Evolutionary conservation across 257 asterid genomes (phyloP), one percentile per base, ranked within the genome.

Genomic region (Pogostemon cablin): DNA sequence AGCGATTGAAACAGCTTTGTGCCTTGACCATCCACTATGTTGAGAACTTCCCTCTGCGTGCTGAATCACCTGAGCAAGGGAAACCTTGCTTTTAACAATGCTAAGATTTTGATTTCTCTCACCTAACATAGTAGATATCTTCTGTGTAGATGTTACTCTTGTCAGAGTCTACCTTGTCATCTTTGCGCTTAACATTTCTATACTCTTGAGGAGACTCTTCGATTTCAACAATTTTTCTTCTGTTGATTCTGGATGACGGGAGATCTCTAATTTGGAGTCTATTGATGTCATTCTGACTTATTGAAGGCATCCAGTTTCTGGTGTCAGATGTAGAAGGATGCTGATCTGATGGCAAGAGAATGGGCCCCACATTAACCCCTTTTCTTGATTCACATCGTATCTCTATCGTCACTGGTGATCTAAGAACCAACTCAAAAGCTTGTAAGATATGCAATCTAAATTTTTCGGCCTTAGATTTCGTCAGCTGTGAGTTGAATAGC

Each of bases 61-160:
- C 83, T 91, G 95, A 79, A 95, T 85, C 74, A 95, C 96, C 60
- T 86, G 91, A 67, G 95, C 99, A 76, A 95, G 96, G 68, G 99
- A 89, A 62, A 89, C 88, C 85, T 87, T 91, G 70, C 98, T 65
- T 85, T 82, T 85, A 62, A 91, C 98, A 37, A 95, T 80, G 84
- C 97, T 87, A 82, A 85, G 86, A 71, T 84, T 89, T 75, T 68
- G 91, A 60, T 76, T 89, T 77, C 78, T 67, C 12, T 88, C 89
- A 49, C 86, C 90, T 20, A 73, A 71, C 66, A 71, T 74, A 9
- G 56, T 38, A 17, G 80, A 67, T 69, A 60, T 55, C 75, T 77
- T 77, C 20, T 70, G 82, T 9, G 69, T 12, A 53, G 85, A 66
- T 10, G 78, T 38, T 15, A 47, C 62, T 61, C 75, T n/a, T 43